Base-by-base conservation (phyloP, 1,139 yeast species). In the Yamadazyma songkhlaensis region DNA sequence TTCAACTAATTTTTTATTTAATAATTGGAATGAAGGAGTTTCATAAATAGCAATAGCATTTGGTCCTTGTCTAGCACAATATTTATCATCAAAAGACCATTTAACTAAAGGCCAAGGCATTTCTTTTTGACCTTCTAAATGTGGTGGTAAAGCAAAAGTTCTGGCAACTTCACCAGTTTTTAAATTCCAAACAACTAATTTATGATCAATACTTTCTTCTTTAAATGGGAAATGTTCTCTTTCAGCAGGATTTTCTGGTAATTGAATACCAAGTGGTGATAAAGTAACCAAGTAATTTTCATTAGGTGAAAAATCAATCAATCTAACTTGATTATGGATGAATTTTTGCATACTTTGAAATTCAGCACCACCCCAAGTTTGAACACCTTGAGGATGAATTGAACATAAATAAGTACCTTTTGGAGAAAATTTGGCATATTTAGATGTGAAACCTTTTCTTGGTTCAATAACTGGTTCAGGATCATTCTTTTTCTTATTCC, bases 71-170 rank as follows among this genome's bases (percentile, higher is more conserved):
- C 98, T 85, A 41, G 97, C 97, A 70, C 96, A 87, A 72, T 83
- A 94, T 64, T 81, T 83, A 64, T 88, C 96, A 65, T 94, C 95
- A 53, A 73, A 75, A 32, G 97, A 88, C 97, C 98, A 94, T 66
- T 89, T 90, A 60, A 94, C 84, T 58, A 92, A 79, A 35, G 99
- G 99, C 99, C 99, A 92, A 48, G 85, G 82, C 81, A 88, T 80
- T 57, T 82, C 84, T 58, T 77, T 75, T 54, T 77, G 79, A 37
- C 77, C 76, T 55, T 79, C 85, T 54, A 82, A 71, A 55, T 79
- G 76, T 48, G 94, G 90, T 43, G 95, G 88, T 54, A 88, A 73
- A 29, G 96, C 94, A 76, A 94, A 92, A 14, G 97, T 86, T 62
- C 96, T 81, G 46, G 82, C 79, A 35, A 94, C 88, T 48, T 86